Evolutionary conservation across 371 early-diverging fungal genomes (phyloP).

Genomic region (Mortierella sp.): DNA sequence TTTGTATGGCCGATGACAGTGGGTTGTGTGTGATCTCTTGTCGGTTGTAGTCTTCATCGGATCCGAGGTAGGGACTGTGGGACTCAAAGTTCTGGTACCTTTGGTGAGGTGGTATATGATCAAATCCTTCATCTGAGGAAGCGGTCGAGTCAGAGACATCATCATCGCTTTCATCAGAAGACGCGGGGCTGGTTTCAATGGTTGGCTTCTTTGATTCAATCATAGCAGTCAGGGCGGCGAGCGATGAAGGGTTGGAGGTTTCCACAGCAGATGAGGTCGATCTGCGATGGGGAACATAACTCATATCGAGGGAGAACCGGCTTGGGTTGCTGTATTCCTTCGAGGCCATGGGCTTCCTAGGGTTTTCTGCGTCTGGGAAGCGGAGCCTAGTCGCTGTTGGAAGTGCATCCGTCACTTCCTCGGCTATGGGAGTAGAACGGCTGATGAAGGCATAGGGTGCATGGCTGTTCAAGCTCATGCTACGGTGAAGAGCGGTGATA

Average conservation of each 20-base stretch:
- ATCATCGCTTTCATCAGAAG: constrained; percentile 8
- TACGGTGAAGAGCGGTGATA: constrained; percentile 14
- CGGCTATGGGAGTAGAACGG: constrained; percentile 14
- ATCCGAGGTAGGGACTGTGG: constrained; percentile 7
- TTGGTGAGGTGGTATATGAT: constrained; percentile 27
- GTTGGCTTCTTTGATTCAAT: constrained; percentile 14
- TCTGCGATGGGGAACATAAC: constrained; percentile 10
- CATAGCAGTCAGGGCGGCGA: constrained; percentile 10
- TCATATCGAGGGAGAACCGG: constrained; percentile 12
- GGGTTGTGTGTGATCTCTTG: background rate
- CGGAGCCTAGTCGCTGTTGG: constrained; percentile 17
- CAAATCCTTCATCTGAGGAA: background rate
- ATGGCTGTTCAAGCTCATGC: constrained; percentile 29
- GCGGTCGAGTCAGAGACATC: too few species aligned
- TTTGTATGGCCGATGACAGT: background rate
- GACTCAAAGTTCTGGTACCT: constrained; percentile 25
- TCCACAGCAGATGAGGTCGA: constrained; percentile 22
- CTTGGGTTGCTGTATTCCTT: constrained; percentile 12
- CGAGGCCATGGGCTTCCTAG: background rate
- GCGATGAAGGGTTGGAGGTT: constrained; percentile 25
- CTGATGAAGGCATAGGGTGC: background rate
- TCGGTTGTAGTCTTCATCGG: background rate
- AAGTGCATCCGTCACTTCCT: constrained; percentile 16
- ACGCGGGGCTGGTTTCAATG: background rate
- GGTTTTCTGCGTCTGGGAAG: constrained; percentile 9